Evolutionary conservation across 176 grass and related monocot genomes (phyloP).

Genomic region (Guadua angustifolia): DNA sequence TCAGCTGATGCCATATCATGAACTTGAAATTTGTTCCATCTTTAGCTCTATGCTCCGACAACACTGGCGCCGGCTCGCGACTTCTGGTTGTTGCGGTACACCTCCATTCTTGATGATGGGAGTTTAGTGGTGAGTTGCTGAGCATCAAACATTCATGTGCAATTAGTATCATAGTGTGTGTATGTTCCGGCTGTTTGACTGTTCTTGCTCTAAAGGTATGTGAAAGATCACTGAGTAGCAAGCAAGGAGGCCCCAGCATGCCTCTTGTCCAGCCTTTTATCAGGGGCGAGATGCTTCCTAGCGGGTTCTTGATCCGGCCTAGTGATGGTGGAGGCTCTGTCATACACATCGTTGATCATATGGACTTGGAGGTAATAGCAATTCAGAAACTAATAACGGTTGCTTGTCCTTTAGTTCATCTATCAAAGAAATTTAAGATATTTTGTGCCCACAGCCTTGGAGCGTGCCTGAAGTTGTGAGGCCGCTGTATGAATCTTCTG

Average conservation of each 20-base stretch:
- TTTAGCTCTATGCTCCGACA: slow-evolving; percentile 81
- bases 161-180: slow-evolving; percentile 6
- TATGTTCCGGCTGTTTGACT: slow-evolving; percentile 17
- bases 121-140: slow-evolving; percentile 79
- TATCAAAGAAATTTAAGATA: slow-evolving; percentile 8
- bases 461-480: slow-evolving; percentile 93
- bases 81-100: slow-evolving; percentile 94
- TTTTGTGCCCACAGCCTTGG: slow-evolving; percentile 64
- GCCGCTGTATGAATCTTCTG: slow-evolving; percentile 86
- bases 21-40: not conserved
- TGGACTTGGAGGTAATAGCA: slow-evolving; percentile 81
- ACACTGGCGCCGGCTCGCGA: slow-evolving; percentile 83
- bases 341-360: slow-evolving; percentile 95
- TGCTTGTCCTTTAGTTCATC: slow-evolving; percentile 7
- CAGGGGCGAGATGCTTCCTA: slow-evolving; percentile 89
- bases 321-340: slow-evolving; percentile 81
- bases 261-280: slow-evolving; percentile 75
- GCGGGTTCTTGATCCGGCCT: slow-evolving; percentile 89
- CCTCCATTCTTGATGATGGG: slow-evolving; percentile 82
- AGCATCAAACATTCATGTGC: not conserved
- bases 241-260: slow-evolving; percentile 75
- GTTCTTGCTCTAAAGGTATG: slow-evolving; percentile 57
- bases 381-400: not conserved
- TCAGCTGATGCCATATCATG: not conserved
- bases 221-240: slow-evolving; percentile 80